A percentile compares a stretch with the other conserved stretches of the same genome.
phyloP scores from a whole-genome alignment of 176 grass and related monocot genomes.

The Secale cereale region DNA sequence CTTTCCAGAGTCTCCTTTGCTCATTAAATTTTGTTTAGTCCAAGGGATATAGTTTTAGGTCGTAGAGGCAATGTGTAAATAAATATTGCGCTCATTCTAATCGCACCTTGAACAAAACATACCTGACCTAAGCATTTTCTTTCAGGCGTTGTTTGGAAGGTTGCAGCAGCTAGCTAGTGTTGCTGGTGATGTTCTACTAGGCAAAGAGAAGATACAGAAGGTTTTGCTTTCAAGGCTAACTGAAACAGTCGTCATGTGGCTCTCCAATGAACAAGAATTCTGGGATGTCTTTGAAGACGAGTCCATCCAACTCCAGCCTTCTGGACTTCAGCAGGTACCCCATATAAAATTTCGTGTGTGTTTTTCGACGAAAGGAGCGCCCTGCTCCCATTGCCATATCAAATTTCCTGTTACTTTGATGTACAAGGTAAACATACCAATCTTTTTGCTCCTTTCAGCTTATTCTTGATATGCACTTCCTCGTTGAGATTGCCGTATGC shows the following conservation, averaged over 20 bases:
- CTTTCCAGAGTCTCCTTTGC: not conserved
- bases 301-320: slow-evolving; percentile 60
- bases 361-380: not conserved
- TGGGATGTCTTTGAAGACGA: slow-evolving; percentile 82
- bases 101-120: not conserved
- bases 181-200: slow-evolving; percentile 73
- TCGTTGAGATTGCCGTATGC: slow-evolving; percentile 89
- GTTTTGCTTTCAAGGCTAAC: slow-evolving; percentile 83
- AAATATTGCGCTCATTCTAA: slow-evolving; percentile 3
- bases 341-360: not conserved
- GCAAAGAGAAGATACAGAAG: slow-evolving; percentile 94
- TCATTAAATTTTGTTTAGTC: not conserved
- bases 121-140: slow-evolving; percentile 21
- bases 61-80: not conserved
- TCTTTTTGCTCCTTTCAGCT: slow-evolving; percentile 43
- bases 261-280: slow-evolving; percentile 90
- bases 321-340: slow-evolving; percentile 74
- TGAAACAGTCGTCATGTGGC: slow-evolving; percentile 93
- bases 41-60: not conserved
- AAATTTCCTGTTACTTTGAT: not conserved
- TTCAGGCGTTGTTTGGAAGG: slow-evolving; percentile 86
- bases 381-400: not conserved
- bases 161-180: slow-evolving; percentile 87
- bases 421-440: not conserved
- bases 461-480: slow-evolving; percentile 97